Evolutionary conservation across 345 rosid species (phyloP), one percentile per base, ranked within the genome.

Genomic region (Balakata baccata): DNA sequence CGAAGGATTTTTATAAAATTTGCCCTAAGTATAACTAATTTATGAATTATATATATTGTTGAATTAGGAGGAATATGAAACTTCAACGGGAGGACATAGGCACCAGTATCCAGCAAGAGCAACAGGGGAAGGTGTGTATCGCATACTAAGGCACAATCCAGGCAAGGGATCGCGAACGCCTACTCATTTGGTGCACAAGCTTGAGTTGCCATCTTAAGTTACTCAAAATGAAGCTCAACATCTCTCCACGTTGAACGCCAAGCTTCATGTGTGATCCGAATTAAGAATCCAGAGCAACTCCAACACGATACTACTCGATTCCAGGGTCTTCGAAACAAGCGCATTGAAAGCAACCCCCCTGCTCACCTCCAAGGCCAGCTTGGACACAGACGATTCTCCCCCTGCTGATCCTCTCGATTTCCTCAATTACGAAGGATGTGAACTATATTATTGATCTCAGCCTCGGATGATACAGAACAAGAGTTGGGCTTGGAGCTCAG

Each of bases 361-460:
- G 89, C 96, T 10, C 95, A 81, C 72, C 66, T 93, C 10, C 92
- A 91, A 75, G 92, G 83, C 8, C 77, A 64, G 64, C 78, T 89
- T 29, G 91, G 92, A 20, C 80, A 85, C 20, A 77, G 57, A 43
- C 64, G 86, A 66, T 88, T 50, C 41, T 45, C 78, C 0, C 0
- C 84, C 87, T 1, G 95, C 90, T 0, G 95, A 93, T 70, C 97
- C 96, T 3, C 89, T 87, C 0, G 91, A 91, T 74, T 81, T 89
- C 56, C 60, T 93, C 80, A 89, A 88, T 77, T 84, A 88, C 41
- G 92, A 93, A 80, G 97, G 91, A 57, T 91, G 97, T 10, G 98
- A 91, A 79, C n/a, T n/a, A 76, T 93, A 12, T 71, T 89, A 68
- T 81, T 91, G 66, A 89, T 93, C 71, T 65, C 89, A 0, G 97